Evolutionary conservation across 2,329 filamentous ascomycete species (phyloP).

Genomic region (Aspergillus neotritici): DNA sequence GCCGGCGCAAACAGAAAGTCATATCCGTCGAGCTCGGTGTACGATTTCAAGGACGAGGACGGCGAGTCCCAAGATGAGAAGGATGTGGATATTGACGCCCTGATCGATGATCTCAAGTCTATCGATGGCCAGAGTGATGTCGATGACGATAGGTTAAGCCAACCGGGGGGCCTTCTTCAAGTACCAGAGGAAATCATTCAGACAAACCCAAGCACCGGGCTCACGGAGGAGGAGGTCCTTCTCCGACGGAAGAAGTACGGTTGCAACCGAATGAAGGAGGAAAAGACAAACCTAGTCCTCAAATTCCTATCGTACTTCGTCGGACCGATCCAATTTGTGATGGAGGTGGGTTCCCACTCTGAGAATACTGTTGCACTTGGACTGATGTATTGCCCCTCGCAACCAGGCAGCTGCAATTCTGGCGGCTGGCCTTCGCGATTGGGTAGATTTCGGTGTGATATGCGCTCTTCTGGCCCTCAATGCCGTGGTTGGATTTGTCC

Average conservation of each 20-base stretch:
- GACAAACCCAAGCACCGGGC: conserved; percentile 67
- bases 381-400: conserved; percentile 6
- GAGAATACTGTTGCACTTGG: background rate
- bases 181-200: conserved; percentile 71
- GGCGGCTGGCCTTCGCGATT: conserved; percentile 77
- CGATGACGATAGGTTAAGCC: conserved; percentile 54
- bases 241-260: conserved; percentile 65
- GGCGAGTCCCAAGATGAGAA: background rate
- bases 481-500: conserved; percentile 77
- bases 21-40: too few species aligned
- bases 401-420: conserved; percentile 65
- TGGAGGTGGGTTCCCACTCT: conserved; percentile 60
- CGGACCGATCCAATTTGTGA: conserved; percentile 88
- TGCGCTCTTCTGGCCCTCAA: conserved; percentile 78
- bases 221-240: conserved; percentile 65
- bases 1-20: too few species aligned
- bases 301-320: conserved; percentile 81
- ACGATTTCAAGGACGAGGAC: too few species aligned
- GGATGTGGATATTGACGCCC: too few species aligned
- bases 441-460: conserved; percentile 92
- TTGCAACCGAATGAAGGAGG: conserved; percentile 85
- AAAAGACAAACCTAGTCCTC: conserved; percentile 76
- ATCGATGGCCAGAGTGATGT: conserved; percentile 65
- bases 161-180: conserved; percentile 49
- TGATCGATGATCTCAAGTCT: conserved; percentile 72